Percentiles rank a stretch among this genome's conserved stretches.
These are phyloP conservation scores for Conringia planisiliqua DNA, from an alignment of 345 rosid genomes.

Conservation along the genomic window DNA sequence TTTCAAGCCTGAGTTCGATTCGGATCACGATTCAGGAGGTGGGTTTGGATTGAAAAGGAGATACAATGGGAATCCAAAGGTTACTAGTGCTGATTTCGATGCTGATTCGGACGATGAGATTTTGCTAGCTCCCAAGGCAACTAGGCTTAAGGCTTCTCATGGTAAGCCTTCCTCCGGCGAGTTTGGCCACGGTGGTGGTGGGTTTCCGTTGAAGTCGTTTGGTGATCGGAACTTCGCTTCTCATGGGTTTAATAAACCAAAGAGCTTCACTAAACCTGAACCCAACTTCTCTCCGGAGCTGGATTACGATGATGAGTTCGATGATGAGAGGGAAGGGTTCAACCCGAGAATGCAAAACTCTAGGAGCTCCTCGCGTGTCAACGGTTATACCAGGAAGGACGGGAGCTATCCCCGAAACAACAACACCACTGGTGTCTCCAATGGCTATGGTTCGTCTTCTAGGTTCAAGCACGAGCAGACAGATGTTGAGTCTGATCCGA, in stretches of 20 bases:
- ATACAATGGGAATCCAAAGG: conserved; percentile 29
- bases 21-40: conserved; percentile 34
- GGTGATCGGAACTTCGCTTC: conserved; percentile 44
- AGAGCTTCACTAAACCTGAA: conserved; percentile 31
- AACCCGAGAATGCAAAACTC: conserved; percentile 26
- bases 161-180: conserved; percentile 28
- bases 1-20: conserved; percentile 32
- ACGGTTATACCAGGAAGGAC: conserved; percentile 19
- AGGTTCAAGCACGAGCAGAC: conserved; percentile 34
- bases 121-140: conserved; percentile 31
- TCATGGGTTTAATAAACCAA: conserved; percentile 34
- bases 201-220: conserved; percentile 48
- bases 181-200: conserved; percentile 27
- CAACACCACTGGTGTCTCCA: conserved; percentile 16
- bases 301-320: conserved; percentile 30
- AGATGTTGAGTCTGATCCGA: conserved; percentile 42
- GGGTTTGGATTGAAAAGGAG: conserved; percentile 36
- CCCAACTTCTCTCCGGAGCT: conserved; percentile 29
- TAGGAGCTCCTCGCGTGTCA: conserved; percentile 11
- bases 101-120: conserved; percentile 35
- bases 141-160: conserved; percentile 25
- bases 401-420: conserved; percentile 17
- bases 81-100: conserved; percentile 27
- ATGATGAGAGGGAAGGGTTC: conserved; percentile 37
- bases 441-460: conserved; percentile 38